Evolutionary conservation across 139 green algal species (phyloP).

Genomic region (Chlorella vulgaris): DNA sequence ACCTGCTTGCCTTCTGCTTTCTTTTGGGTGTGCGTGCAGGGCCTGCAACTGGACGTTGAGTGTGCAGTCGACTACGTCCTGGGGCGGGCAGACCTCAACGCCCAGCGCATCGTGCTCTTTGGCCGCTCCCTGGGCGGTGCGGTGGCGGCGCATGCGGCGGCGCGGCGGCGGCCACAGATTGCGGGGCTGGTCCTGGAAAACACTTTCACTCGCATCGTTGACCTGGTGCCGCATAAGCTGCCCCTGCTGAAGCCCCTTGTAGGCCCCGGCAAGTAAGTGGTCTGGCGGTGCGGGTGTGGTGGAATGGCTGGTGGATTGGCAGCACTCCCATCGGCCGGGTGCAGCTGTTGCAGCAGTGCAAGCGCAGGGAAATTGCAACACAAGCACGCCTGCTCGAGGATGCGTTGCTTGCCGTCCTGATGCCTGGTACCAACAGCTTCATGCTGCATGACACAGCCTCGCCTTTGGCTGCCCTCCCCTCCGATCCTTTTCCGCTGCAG

Average conservation of each 20-base stretch:
- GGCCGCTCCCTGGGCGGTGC: constrained; percentile 85
- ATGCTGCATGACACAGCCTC: neutral
- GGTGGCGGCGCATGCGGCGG: constrained; percentile 67
- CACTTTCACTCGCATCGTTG: constrained; percentile 84
- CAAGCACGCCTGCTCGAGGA: too few species aligned
- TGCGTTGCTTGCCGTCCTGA: too few species aligned
- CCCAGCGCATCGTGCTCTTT: constrained; percentile 68
- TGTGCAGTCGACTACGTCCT: constrained; percentile 68
- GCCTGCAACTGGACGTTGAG: constrained; percentile 74
- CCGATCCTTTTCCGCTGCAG: neutral
- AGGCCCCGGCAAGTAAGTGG: constrained; percentile 43
- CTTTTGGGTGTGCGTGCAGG: too few species aligned
- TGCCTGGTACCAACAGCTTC: neutral
- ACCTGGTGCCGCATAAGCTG: constrained; percentile 64
- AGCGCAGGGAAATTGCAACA: too few species aligned
- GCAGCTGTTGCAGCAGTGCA: too few species aligned
- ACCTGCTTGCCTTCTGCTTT: too few species aligned
- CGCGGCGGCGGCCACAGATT: constrained; percentile 42
- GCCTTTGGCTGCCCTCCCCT: neutral
- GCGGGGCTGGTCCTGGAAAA: constrained; percentile 83
- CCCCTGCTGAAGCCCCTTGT: constrained; percentile 67
- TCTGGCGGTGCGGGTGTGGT: neutral
- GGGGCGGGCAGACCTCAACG: constrained; percentile 58
- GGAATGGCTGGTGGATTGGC: too few species aligned
- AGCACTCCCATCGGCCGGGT: too few species aligned